Base-by-base conservation (phyloP, 2,329 filamentous ascomycete species). In the Cytospora chrysosperma region DNA sequence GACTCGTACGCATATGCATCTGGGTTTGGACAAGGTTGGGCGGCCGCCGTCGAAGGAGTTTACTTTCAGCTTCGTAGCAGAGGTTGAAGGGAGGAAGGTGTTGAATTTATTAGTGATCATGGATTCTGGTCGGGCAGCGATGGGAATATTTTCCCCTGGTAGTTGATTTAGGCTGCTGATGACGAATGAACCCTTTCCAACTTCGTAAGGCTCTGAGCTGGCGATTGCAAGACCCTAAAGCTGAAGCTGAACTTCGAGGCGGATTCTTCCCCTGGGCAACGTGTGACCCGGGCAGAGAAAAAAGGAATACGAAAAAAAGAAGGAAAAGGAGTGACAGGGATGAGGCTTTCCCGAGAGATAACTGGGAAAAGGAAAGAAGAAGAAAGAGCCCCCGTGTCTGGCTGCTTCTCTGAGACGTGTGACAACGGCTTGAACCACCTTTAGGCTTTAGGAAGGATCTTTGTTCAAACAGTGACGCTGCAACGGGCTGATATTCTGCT, bases 1-100 rank as follows among this genome's bases (percentile, higher is more conserved):
- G 55, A 34, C 51, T 4, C 34, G 50, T 56, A 56, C 30, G 19
- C 57, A 54, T 66, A 57, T 61, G 61, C 64, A 66, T 64, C 49
- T 32, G 64, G 54, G 40, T 50, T 27, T 40, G 12, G 54, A 53
- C 54, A 37, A 55, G 28, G 37, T 37, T 21, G 51, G 27, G 34
- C 50, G 27, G 27, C 12, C 37, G 37, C 37, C 58, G 58, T 49
- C n/a, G 28, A 43, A n/a, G 37, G 58, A 50, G 51, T 51, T 49
- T 43, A 52, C 50, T 28, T 55, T 27, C 30, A 34, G 34, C 17
- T 55, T 21, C 55, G 51, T 55, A 55, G 58, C 47, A 55, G 58
- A 50, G 49, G 26, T 52, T 28, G 49, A 55, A 34, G 52, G 53
- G n/a, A 7, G 58, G 37, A 52, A 24, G 37, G 53, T 40, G 51